Evolutionary conservation across 2,329 filamentous ascomycete species (phyloP).

Genomic region (Colletotrichum sp.): DNA sequence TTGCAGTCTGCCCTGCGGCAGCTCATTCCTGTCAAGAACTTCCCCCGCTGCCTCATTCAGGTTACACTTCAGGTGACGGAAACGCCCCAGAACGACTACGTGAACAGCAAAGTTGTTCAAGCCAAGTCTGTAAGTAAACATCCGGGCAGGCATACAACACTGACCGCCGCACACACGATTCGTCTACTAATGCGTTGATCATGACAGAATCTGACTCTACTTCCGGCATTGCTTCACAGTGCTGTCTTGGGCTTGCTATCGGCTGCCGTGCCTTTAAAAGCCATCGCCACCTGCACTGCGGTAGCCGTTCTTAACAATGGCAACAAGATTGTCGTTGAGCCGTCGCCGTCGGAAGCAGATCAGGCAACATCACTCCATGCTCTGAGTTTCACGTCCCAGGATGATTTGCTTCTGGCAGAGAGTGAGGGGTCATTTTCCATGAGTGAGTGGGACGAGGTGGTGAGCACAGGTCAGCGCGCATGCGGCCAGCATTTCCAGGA

Average conservation of each 20-base stretch:
- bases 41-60: constrained; percentile 80
- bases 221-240: constrained; percentile 84
- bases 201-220: constrained; percentile 73
- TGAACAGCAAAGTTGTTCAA: constrained; percentile 64
- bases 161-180: not conserved
- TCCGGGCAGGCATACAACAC: not conserved
- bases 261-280: constrained; percentile 79
- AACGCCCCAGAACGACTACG: constrained; percentile 71
- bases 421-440: constrained; percentile 82
- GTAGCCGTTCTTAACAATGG: constrained; percentile 59
- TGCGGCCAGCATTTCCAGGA: constrained; percentile 59
- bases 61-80: constrained; percentile 79
- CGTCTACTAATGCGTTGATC: constrained; percentile 7
- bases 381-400: constrained; percentile 79
- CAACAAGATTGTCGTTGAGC: constrained; percentile 58
- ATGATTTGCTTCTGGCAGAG: constrained; percentile 77
- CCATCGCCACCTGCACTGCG: constrained; percentile 70
- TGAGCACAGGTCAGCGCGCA: constrained; percentile 66
- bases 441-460: constrained; percentile 76
- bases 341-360: constrained; percentile 66
- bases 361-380: constrained; percentile 77
- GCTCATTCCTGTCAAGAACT: constrained; percentile 76
- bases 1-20: constrained; percentile 75
- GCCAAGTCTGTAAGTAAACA: constrained; percentile 60
- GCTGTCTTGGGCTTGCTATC: constrained; percentile 80